Evolutionary conservation across 2,329 filamentous ascomycete species (phyloP).

Genomic region (Coleophoma crateriformis): DNA sequence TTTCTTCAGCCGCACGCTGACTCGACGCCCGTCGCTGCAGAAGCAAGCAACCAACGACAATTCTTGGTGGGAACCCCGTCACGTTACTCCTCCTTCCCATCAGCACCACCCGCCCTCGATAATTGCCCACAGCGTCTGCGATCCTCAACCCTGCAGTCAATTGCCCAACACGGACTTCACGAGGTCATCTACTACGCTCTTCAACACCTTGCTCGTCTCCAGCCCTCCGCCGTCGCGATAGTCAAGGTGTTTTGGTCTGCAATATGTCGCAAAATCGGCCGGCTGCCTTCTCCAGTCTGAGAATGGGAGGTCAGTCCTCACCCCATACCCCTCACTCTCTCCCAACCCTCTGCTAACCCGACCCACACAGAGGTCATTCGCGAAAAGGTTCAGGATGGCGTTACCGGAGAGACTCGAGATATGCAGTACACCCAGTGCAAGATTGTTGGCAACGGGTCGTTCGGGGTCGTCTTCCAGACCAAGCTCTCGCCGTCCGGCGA

Average conservation of each 20-base stretch:
- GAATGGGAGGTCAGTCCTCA: constrained; percentile 81
- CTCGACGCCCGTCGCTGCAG: constrained; percentile 11
- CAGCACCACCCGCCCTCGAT: constrained; percentile 2
- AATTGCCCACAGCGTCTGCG: constrained; percentile 13
- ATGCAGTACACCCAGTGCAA: constrained; percentile 99
- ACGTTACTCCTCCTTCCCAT: constrained; percentile 16
- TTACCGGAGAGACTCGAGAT: constrained; percentile 93
- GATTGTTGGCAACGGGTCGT: constrained; percentile 98
- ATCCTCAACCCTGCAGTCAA: constrained; percentile 18
- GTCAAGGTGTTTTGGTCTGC: constrained; percentile 24
- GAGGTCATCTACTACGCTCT: constrained; percentile 30
- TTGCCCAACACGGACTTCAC: constrained; percentile 51
- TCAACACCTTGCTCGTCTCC: constrained; percentile 38
- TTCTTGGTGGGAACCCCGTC: constrained; percentile 16
- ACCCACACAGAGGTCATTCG: constrained; percentile 79
- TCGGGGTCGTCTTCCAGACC: constrained; percentile 98
- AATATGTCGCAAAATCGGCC: constrained; percentile 87
- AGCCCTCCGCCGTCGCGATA: constrained; percentile 36
- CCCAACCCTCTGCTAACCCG: constrained; percentile 17
- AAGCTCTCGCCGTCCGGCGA: constrained; percentile 97
- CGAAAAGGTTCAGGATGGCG: constrained; percentile 97
- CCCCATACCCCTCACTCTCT: background rate
- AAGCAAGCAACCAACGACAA: constrained; percentile 14
- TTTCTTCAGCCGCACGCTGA: constrained; percentile 13
- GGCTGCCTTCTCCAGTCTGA: constrained; percentile 79